A percentile compares a stretch with the other conserved stretches of the same genome.
These are phyloP conservation scores for Ophiocordyceps robertsii DNA, from an alignment of 2,329 filamentous ascomycete genomes.

Conservation along the genomic window DNA sequence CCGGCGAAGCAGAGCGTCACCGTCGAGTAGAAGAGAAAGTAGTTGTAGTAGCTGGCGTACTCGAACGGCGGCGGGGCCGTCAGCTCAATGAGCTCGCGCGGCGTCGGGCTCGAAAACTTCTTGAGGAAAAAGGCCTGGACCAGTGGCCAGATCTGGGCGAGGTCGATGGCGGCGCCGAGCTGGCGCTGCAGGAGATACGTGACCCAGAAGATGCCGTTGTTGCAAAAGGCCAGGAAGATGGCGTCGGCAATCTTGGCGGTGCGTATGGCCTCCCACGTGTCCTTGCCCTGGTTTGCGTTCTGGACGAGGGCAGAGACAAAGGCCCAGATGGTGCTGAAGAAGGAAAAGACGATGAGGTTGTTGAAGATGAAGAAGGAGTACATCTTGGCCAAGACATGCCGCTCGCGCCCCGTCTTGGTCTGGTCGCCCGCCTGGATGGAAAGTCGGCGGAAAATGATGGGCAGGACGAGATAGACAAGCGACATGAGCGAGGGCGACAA, in stretches of 20 bases:
- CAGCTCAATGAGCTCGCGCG: slow-evolving; percentile 79
- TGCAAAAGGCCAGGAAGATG: slow-evolving; percentile 63
- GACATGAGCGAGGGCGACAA: slow-evolving; percentile 78
- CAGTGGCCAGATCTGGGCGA: slow-evolving; percentile 78
- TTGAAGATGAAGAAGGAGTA: slow-evolving; percentile 98
- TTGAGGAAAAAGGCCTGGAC: slow-evolving; percentile 74
- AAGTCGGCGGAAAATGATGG: slow-evolving; percentile 80
- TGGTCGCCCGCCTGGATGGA: slow-evolving; percentile 74
- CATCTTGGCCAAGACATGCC: slow-evolving; percentile 79
- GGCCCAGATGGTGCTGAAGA: slow-evolving; percentile 73
- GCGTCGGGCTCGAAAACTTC: slow-evolving; percentile 77
- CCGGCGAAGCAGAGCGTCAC: slow-evolving; percentile 75
- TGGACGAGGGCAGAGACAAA: slow-evolving; percentile 56
- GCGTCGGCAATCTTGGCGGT: slow-evolving; percentile 47
- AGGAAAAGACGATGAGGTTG: slow-evolving; percentile 85
- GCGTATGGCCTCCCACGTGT: slow-evolving; percentile 57
- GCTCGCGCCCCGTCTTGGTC: slow-evolving; percentile 83
- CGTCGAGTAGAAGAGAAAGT: slow-evolving; percentile 88
- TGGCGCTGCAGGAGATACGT: slow-evolving; percentile 89
- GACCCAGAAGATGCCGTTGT: slow-evolving; percentile 84
- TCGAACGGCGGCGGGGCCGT: slow-evolving; percentile 89
- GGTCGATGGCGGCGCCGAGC: slow-evolving; percentile 80
- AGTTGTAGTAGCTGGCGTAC: slow-evolving; percentile 96
- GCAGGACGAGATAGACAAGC: slow-evolving; percentile 73
- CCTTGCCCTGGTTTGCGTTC: slow-evolving; percentile 38